Evolutionary conservation across 352 stramenopile genomes (phyloP).

Genomic region (Pythium rhizo-oryzae): DNA sequence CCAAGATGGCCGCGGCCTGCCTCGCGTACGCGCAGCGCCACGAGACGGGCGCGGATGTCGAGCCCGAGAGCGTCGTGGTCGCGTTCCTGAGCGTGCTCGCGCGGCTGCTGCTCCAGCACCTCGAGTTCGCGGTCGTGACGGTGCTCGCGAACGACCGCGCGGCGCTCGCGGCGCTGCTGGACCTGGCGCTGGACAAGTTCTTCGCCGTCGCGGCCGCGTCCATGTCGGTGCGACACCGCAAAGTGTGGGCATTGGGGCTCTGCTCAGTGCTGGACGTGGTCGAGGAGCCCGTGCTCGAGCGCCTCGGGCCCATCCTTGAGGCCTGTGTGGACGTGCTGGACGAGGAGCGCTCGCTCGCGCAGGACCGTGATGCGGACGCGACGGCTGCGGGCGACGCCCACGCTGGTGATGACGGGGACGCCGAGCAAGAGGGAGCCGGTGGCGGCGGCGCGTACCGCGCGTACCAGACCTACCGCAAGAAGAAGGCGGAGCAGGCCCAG

Average conservation of each 20-base stretch:
- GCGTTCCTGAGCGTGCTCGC: constrained; percentile 65
- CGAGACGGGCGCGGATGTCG: constrained; percentile 15
- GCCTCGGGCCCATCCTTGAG: constrained; percentile 69
- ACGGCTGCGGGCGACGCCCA: constrained; percentile 10
- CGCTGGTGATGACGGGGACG: constrained; percentile 43
- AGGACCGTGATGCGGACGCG: neutral
- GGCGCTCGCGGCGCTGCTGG: constrained; percentile 45
- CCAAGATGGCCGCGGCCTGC: constrained; percentile 49
- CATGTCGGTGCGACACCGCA: constrained; percentile 55
- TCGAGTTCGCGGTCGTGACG: constrained; percentile 48
- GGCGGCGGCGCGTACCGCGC: constrained; percentile 53
- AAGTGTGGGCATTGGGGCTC: constrained; percentile 70
- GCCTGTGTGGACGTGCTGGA: constrained; percentile 69
- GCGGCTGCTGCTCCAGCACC: constrained; percentile 49
- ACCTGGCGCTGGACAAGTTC: constrained; percentile 73
- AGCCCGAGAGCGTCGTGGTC: constrained; percentile 64
- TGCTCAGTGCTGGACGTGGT: constrained; percentile 42
- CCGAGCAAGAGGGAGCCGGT: neutral
- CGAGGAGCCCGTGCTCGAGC: constrained; percentile 49
- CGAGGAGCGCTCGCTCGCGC: constrained; percentile 46
- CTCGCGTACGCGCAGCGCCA: constrained; percentile 41
- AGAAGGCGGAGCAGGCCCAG: constrained; percentile 28
- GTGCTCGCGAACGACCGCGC: constrained; percentile 44
- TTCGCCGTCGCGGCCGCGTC: constrained; percentile 68
- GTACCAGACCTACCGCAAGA: constrained; percentile 43